phyloP scores from a whole-genome alignment of 2,329 filamentous ascomycete genomes.

The Metarhizium sp. region DNA sequence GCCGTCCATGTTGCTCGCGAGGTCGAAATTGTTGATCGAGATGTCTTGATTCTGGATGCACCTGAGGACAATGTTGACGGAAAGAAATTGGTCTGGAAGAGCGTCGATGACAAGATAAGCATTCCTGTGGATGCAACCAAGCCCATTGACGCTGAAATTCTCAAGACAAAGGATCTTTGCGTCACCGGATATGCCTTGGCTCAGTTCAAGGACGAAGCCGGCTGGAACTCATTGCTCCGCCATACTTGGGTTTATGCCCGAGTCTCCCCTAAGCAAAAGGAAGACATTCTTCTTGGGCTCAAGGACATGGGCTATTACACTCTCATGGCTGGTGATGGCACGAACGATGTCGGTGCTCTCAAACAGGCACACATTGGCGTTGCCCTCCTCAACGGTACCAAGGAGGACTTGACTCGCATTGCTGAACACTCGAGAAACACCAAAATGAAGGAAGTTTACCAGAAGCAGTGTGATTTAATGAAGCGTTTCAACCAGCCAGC shows the following conservation, averaged over 20 bases:
- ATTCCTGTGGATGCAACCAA: constrained; percentile 79
- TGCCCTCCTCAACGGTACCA: constrained; percentile 88
- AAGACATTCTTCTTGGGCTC: constrained; percentile 92
- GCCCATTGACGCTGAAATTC: constrained; percentile 69
- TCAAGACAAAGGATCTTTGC: constrained; percentile 83
- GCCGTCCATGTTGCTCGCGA: constrained; percentile 91
- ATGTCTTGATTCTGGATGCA: constrained; percentile 88
- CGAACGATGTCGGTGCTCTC: constrained; percentile 93
- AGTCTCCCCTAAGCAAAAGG: constrained; percentile 97
- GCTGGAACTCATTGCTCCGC: constrained; percentile 68
- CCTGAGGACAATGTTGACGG: constrained; percentile 81
- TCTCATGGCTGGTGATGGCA: constrained; percentile 96
- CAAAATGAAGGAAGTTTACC: constrained; percentile 97
- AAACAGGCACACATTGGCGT: constrained; percentile 98
- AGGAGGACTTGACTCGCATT: constrained; percentile 83
- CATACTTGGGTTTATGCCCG: constrained; percentile 97
- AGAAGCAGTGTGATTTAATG: constrained; percentile 91
- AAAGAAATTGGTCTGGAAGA: constrained; percentile 83
- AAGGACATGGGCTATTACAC: constrained; percentile 98
- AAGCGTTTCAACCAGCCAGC: constrained; percentile 86
- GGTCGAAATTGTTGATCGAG: constrained; percentile 95
- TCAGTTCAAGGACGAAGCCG: constrained; percentile 75
- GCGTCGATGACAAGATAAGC: constrained; percentile 79
- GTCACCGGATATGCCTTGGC: constrained; percentile 89
- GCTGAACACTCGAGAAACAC: constrained; percentile 88